A percentile compares a stretch with the other conserved stretches of the same genome.
phyloP scores from a whole-genome alignment of 1,139 yeast genomes.

The Blastobotrys illinoisensis region DNA sequence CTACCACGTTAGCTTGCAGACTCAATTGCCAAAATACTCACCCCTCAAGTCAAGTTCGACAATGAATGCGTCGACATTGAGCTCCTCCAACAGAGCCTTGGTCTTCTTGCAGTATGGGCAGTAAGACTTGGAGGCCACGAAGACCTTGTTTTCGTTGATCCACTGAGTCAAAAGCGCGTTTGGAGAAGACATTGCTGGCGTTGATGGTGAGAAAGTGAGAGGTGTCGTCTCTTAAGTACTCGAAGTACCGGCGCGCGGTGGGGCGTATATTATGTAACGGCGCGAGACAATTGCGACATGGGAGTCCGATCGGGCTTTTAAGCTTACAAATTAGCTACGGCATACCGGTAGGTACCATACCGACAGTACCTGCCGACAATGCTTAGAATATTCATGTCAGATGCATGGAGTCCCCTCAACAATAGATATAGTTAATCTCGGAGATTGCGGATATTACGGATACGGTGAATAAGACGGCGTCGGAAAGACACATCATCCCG shows the following conservation, averaged over 20 bases:
- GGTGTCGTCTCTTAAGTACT: neutral
- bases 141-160: slow-evolving; percentile 62
- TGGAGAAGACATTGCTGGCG: slow-evolving; percentile 28
- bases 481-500: too few species aligned
- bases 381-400: too few species aligned
- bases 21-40: neutral
- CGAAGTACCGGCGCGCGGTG: neutral
- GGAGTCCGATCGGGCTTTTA: neutral
- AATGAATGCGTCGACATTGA: slow-evolving; percentile 19
- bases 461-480: too few species aligned
- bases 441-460: too few species aligned
- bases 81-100: slow-evolving; percentile 20
- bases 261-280: neutral
- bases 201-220: neutral
- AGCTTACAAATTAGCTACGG: too few species aligned
- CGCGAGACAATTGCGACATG: neutral
- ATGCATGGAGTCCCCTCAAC: too few species aligned
- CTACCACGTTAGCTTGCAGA: slow-evolving; percentile 7
- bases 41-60: slow-evolving; percentile 24
- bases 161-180: slow-evolving; percentile 31
- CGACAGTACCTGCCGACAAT: too few species aligned
- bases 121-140: slow-evolving; percentile 71
- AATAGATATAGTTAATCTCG: too few species aligned
- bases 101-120: slow-evolving; percentile 28
- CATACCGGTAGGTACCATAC: too few species aligned